Conservation (phyloP, 2,329 filamentous ascomycete genomes). For the Pleomassaria siparia region DNA sequence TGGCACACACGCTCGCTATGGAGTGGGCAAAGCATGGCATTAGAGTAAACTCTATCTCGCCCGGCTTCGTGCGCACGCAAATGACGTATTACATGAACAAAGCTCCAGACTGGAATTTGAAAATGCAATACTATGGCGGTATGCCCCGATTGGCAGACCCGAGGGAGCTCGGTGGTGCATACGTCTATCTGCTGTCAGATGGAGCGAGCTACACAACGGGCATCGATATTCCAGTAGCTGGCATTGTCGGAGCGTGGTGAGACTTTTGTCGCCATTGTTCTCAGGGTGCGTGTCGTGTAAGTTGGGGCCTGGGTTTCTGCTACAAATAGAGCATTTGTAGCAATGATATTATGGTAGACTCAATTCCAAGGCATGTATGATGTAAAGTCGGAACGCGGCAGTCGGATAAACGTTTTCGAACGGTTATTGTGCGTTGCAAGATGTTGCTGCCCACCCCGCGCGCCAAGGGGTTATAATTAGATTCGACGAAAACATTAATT, state of each 20-base stretch:
- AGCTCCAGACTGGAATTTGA: conserved; percentile 54
- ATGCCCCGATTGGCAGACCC: conserved; percentile 55
- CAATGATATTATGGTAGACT: neutral
- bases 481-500: too few relatives aligned
- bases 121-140: conserved; percentile 58
- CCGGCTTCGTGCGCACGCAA: conserved; percentile 81
- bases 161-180: conserved; percentile 54
- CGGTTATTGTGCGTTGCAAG: too few relatives aligned
- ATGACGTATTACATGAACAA: conserved; percentile 55
- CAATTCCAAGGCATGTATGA: neutral
- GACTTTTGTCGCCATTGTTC: neutral
- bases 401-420: too few relatives aligned
- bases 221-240: conserved; percentile 53
- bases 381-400: too few relatives aligned
- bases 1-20: conserved; percentile 64
- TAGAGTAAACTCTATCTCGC: conserved; percentile 81
- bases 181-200: conserved; percentile 52
- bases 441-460: too few relatives aligned
- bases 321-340: neutral
- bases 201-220: conserved; percentile 52
- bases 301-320: neutral
- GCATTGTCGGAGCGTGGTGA: conserved; percentile 51
- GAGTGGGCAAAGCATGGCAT: conserved; percentile 83
- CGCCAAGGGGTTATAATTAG: too few relatives aligned
- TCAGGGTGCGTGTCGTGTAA: neutral